phyloP scores from a whole-genome alignment of 176 grass and related monocot genomes.

The Pontederia paniculata region DNA sequence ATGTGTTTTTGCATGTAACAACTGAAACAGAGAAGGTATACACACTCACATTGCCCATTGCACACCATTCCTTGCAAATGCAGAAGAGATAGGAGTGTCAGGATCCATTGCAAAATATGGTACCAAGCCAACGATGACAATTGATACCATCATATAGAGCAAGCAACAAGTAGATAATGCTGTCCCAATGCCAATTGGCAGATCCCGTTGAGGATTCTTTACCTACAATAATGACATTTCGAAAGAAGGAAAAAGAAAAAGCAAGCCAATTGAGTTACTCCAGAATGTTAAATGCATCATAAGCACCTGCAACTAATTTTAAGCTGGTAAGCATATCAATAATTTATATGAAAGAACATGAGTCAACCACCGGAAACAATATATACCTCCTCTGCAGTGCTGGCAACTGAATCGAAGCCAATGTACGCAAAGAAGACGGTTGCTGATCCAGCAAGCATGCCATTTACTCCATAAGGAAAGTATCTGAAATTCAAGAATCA shows the following conservation, averaged over 20 bases:
- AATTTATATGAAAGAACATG: too few relatives aligned
- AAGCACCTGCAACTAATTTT: background rate
- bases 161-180: constrained; percentile 62
- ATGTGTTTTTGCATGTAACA: background rate
- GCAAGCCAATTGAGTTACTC: background rate
- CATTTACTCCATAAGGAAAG: constrained; percentile 58
- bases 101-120: constrained; percentile 66
- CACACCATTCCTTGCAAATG: constrained; percentile 54
- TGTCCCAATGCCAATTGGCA: constrained; percentile 59
- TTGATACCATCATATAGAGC: constrained; percentile 87
- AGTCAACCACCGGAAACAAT: too few relatives aligned
- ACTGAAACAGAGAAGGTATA: background rate
- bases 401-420: constrained; percentile 74
- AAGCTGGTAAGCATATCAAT: too few relatives aligned
- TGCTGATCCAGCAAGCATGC: constrained; percentile 68
- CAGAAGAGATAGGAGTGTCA: constrained; percentile 79
- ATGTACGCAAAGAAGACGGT: constrained; percentile 90
- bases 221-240: constrained; percentile 35
- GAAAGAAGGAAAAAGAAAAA: constrained; percentile 6
- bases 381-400: constrained; percentile 67
- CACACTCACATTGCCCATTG: constrained; percentile 63
- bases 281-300: background rate
- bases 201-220: constrained; percentile 80
- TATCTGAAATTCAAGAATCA: constrained; percentile 35
- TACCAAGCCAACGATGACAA: constrained; percentile 68